Percentiles rank a stretch among this genome's conserved stretches.
These are phyloP conservation scores for Porcisia hertigi DNA, from an alignment of 208 protist species.

Conservation along the genomic window DNA sequence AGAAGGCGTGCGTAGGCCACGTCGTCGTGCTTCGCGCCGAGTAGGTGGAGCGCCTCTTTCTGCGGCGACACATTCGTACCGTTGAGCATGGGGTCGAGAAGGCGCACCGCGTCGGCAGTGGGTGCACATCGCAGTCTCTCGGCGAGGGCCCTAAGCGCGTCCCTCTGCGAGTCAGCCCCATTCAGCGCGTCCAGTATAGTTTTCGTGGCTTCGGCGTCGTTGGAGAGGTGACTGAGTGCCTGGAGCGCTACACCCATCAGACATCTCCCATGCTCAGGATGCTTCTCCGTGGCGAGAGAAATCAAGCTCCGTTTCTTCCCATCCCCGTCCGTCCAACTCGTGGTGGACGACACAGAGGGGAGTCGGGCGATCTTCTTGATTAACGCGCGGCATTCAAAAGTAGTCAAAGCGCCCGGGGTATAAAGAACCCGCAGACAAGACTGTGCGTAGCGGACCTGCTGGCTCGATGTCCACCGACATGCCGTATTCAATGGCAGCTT, in stretches of 20 bases:
- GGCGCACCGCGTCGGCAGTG: too few relatives aligned
- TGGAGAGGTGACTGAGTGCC: constrained; percentile 6
- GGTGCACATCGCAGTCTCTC: constrained; percentile 12
- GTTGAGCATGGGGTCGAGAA: constrained; percentile 17
- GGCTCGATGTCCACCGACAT: constrained; percentile 28
- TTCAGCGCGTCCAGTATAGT: constrained; percentile 9
- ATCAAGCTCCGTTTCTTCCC: constrained; percentile 14
- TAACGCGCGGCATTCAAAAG: background rate
- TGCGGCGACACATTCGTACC: constrained; percentile 20
- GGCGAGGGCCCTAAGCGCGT: constrained; percentile 17
- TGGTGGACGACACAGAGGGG: constrained; percentile 20
- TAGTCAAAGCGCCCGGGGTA: background rate
- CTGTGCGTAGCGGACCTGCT: constrained; percentile 28
- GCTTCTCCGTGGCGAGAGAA: constrained; percentile 11
- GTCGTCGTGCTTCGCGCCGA: constrained; percentile 21
- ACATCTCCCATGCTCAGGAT: constrained; percentile 12
- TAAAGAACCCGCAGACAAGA: constrained; percentile 15
- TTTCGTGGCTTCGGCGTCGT: constrained; percentile 1
- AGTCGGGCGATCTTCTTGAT: constrained; percentile 10
- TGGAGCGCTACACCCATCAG: constrained; percentile 21
- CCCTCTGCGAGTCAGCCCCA: constrained; percentile 1
- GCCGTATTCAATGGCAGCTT: constrained; percentile 4
- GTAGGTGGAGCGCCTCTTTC: constrained; percentile 29
- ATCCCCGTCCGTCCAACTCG: constrained; percentile 7
- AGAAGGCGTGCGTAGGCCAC: constrained; percentile 15